Conservation (phyloP, 148 eudicot genomes). For the Nepenthes gracilis region DNA sequence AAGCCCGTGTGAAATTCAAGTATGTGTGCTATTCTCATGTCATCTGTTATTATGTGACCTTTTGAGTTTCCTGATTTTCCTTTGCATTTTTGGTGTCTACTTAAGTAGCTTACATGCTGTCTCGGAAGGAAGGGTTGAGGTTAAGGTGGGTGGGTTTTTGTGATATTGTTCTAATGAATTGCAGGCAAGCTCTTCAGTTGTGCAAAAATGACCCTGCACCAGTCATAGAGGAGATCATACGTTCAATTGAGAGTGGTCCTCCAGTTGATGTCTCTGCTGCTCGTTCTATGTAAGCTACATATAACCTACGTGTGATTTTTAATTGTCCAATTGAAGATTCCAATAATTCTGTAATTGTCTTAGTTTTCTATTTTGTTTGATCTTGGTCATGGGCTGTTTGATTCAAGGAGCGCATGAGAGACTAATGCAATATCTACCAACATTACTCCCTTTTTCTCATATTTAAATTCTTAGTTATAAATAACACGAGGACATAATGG, state of each 20-base stretch:
- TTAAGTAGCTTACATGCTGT: neutral
- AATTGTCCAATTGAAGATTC: neutral
- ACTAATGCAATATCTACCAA: too few species aligned
- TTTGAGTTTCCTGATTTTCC: neutral
- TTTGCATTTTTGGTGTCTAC: neutral
- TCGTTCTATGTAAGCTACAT: slow-evolving; percentile 63
- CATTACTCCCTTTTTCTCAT: too few species aligned
- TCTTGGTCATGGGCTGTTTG: too few species aligned
- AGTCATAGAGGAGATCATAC: slow-evolving; percentile 67
- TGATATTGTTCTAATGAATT: slow-evolving; percentile 7
- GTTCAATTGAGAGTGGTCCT: slow-evolving; percentile 89
- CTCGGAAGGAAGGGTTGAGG: neutral
- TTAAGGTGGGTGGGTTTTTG: neutral
- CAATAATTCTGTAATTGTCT: neutral
- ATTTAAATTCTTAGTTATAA: too few species aligned
- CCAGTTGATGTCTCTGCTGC: slow-evolving; percentile 93
- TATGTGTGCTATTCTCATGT: slow-evolving; percentile 19
- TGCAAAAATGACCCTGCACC: slow-evolving; percentile 70
- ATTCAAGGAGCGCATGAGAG: too few species aligned
- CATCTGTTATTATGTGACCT: neutral
- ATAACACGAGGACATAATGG: too few species aligned
- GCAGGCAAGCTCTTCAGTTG: slow-evolving; percentile 95
- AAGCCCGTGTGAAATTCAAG: slow-evolving; percentile 97
- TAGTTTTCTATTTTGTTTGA: neutral
- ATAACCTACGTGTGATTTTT: neutral